Evolutionary conservation across 2,329 filamentous ascomycete genomes (phyloP).

Genomic region (Ophiostoma fasciatum): DNA sequence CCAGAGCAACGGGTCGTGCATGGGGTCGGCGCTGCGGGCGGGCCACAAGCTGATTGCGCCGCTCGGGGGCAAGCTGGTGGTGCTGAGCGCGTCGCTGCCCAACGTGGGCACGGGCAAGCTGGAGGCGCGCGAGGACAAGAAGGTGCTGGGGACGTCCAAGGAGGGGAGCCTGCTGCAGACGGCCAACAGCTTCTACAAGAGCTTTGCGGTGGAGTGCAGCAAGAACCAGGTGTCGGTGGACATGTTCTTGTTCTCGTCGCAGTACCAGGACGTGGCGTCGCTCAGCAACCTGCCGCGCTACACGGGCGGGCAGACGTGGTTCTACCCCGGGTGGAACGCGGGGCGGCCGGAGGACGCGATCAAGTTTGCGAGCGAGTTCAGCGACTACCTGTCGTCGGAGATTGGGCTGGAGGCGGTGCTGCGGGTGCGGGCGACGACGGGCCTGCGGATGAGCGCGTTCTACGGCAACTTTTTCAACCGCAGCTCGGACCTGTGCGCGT

Average conservation of each 20-base stretch:
- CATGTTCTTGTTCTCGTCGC: conserved; percentile 93
- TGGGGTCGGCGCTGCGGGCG: conserved; percentile 84
- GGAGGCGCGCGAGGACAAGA: conserved; percentile 92
- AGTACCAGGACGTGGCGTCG: conserved; percentile 95
- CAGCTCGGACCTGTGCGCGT: conserved; percentile 92
- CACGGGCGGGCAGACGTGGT: conserved; percentile 94
- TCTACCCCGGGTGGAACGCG: conserved; percentile 96
- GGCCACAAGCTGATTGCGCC: conserved; percentile 93
- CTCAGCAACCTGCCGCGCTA: conserved; percentile 91
- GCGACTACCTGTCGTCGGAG: conserved; percentile 89
- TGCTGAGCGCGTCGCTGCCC: conserved; percentile 77
- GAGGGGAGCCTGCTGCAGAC: conserved; percentile 81
- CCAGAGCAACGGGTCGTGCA: conserved; percentile 75
- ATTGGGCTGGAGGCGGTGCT: conserved; percentile 94
- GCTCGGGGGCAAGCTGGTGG: conserved; percentile 86
- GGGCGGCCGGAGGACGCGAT: conserved; percentile 88
- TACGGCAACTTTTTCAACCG: conserved; percentile 99
- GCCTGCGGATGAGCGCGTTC: conserved; percentile 91
- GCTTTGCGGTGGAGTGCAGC: conserved; percentile 94
- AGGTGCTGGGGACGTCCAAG: conserved; percentile 83
- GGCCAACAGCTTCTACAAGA: conserved; percentile 95
- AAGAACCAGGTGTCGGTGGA: conserved; percentile 98
- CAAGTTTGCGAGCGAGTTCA: conserved; percentile 95
- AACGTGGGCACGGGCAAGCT: conserved; percentile 82
- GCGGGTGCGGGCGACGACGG: conserved; percentile 86